Evolutionary conservation across 2,329 filamentous ascomycete species (phyloP).

Genomic region (Arthrobotrys conoides): DNA sequence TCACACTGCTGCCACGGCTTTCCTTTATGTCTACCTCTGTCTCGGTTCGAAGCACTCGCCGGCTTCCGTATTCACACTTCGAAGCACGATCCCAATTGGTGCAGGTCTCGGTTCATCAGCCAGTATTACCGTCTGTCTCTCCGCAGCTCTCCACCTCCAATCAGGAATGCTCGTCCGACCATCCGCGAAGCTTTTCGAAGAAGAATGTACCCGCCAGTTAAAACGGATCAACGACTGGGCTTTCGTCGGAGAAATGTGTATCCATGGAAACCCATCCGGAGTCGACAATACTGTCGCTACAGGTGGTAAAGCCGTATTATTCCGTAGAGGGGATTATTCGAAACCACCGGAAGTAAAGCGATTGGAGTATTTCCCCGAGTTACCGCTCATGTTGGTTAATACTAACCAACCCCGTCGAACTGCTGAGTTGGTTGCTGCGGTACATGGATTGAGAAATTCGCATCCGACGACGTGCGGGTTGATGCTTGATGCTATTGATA

Average conservation of each 20-base stretch:
- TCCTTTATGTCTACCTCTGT: conserved; percentile 93
- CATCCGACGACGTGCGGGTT: conserved; percentile 83
- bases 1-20: conserved; percentile 82
- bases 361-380: conserved; percentile 88
- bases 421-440: conserved; percentile 86
- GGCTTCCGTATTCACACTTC: conserved; percentile 87
- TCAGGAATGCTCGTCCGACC: conserved; percentile 89
- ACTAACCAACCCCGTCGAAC: conserved; percentile 91
- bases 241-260: conserved; percentile 96
- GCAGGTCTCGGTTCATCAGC: conserved; percentile 93
- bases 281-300: conserved; percentile 97
- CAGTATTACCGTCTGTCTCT: conserved; percentile 91
- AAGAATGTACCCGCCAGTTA: conserved; percentile 89
- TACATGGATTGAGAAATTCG: conserved; percentile 77
- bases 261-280: conserved; percentile 95
- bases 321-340: conserved; percentile 82
- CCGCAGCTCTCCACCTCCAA: conserved; percentile 86
- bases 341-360: conserved; percentile 83
- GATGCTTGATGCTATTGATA: conserved; percentile 88
- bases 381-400: conserved; percentile 90
- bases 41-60: conserved; percentile 84
- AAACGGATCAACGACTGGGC: conserved; percentile 98
- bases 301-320: conserved; percentile 93
- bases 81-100: conserved; percentile 92
- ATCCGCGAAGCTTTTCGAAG: conserved; percentile 88